These are phyloP conservation scores for Candida saitoana DNA, from an alignment of 805 yeast genomes.

Conservation along the genomic window DNA sequence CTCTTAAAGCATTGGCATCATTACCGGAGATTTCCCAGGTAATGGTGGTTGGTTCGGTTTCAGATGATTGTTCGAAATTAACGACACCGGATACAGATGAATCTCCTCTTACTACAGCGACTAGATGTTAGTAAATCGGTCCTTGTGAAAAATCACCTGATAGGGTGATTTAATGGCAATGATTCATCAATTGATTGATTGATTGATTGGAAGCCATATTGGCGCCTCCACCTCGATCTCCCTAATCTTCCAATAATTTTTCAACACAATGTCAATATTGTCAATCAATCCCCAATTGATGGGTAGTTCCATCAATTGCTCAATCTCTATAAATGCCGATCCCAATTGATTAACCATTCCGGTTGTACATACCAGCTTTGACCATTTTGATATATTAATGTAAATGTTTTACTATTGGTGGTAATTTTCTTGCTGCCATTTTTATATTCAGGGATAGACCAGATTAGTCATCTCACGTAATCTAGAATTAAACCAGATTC, in stretches of 20 bases:
- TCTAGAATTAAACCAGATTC: neutral
- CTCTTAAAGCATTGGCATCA: slow-evolving; percentile 82
- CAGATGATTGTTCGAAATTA: slow-evolving; percentile 77
- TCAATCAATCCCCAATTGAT: too few species aligned
- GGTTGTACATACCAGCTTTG: slow-evolving; percentile 59
- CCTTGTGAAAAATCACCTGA: too few species aligned
- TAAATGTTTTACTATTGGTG: too few species aligned
- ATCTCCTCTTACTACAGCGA: slow-evolving; percentile 96
- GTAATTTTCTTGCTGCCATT: too few species aligned
- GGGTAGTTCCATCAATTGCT: too few species aligned
- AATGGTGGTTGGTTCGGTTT: slow-evolving; percentile 77
- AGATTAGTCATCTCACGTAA: neutral
- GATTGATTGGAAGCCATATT: too few species aligned
- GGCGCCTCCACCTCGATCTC: too few species aligned
- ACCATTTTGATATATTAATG: slow-evolving; percentile 44
- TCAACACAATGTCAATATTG: too few species aligned
- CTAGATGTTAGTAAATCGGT: slow-evolving; percentile 29
- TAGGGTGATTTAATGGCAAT: too few species aligned
- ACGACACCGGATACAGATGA: slow-evolving; percentile 85
- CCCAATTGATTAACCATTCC: neutral
- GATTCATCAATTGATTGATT: neutral
- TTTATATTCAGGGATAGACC: neutral
- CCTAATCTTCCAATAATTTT: too few species aligned
- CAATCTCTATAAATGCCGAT: too few species aligned
- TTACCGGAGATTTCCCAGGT: slow-evolving; percentile 89